Conservation (phyloP, 768 basidiomycete genomes). For the Pisolithus tinctorius region DNA sequence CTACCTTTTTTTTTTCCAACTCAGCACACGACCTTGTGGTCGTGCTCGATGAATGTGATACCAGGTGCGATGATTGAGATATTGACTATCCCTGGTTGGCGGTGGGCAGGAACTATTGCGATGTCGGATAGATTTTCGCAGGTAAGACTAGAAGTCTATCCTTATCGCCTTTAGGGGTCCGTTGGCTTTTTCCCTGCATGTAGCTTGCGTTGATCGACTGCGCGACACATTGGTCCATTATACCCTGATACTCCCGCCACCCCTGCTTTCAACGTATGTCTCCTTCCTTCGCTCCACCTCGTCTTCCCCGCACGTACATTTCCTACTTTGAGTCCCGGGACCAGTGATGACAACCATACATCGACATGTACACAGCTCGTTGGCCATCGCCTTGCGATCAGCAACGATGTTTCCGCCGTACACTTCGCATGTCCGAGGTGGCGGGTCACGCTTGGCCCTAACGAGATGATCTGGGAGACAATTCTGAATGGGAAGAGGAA, state of each 20-base stretch:
- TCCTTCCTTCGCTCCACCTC: slow-evolving; percentile 46
- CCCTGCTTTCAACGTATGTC: slow-evolving; percentile 34
- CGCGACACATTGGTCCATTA: slow-evolving; percentile 42
- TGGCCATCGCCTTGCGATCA: slow-evolving; percentile 50
- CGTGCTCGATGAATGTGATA: slow-evolving; percentile 57
- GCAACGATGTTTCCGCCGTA: slow-evolving; percentile 35
- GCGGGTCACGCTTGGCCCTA: slow-evolving; percentile 49
- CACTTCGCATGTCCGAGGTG: slow-evolving; percentile 59
- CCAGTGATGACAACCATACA: slow-evolving; percentile 13
- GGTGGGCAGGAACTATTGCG: slow-evolving; percentile 50
- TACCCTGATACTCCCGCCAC: slow-evolving; percentile 57
- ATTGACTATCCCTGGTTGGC: slow-evolving; percentile 40
- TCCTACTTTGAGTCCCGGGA: neutral
- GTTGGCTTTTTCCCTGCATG: too few relatives aligned
- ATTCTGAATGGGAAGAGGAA: slow-evolving; percentile 40
- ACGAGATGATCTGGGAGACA: slow-evolving; percentile 52
- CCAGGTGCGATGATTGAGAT: slow-evolving; percentile 53
- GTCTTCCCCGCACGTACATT: slow-evolving; percentile 41
- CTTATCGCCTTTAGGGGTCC: neutral
- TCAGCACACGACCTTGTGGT: slow-evolving; percentile 47
- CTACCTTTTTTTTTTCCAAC: neutral
- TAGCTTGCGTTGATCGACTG: neutral
- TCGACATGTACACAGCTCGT: slow-evolving; percentile 36
- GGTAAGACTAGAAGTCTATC: slow-evolving; percentile 35
- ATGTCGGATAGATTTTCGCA: slow-evolving; percentile 74